A percentile compares a stretch with the other conserved stretches of the same genome.
phyloP scores from a whole-genome alignment of 257 asterid genomes.

The Ocimum tenuiflorum region DNA sequence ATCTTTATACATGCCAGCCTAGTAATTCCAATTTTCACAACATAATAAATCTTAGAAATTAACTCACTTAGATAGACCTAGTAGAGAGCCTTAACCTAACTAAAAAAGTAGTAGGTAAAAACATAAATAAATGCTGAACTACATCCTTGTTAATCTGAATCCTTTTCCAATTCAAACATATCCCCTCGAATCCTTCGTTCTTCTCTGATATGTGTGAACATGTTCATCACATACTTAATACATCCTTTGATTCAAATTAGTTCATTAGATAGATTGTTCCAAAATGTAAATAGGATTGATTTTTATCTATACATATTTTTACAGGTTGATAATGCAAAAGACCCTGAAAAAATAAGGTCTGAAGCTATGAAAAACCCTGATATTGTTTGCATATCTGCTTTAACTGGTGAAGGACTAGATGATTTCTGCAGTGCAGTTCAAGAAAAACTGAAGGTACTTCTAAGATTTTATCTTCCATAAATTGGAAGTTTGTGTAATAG shows the following conservation, averaged over 20 bases:
- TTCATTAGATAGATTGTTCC: not conserved
- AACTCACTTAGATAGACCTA: no score
- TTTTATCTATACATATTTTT: conserved; percentile 17
- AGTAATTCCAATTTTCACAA: no score
- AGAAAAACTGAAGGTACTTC: conserved; percentile 67
- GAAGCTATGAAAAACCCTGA: conserved; percentile 56
- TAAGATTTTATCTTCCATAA: not conserved
- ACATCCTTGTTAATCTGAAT: no score
- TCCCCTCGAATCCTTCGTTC: no score
- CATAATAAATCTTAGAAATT: no score
- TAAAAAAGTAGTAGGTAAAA: no score
- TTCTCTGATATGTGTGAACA: no score
- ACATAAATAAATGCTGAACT: no score
- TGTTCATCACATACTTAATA: not conserved
- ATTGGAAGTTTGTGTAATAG: not conserved
- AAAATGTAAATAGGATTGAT: not conserved
- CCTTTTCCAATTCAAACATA: no score
- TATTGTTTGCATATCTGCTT: conserved; percentile 80
- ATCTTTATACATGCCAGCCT: no score
- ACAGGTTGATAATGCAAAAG: conserved; percentile 74
- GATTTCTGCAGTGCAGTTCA: conserved; percentile 83
- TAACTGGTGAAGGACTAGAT: conserved; percentile 89
- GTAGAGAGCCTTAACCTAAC: no score
- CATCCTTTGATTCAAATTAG: conserved; percentile 2
- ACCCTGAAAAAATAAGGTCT: conserved; percentile 55